phyloP scores from a whole-genome alignment of 2,329 filamentous ascomycete species.

The Pestalotiopsis sp. region DNA sequence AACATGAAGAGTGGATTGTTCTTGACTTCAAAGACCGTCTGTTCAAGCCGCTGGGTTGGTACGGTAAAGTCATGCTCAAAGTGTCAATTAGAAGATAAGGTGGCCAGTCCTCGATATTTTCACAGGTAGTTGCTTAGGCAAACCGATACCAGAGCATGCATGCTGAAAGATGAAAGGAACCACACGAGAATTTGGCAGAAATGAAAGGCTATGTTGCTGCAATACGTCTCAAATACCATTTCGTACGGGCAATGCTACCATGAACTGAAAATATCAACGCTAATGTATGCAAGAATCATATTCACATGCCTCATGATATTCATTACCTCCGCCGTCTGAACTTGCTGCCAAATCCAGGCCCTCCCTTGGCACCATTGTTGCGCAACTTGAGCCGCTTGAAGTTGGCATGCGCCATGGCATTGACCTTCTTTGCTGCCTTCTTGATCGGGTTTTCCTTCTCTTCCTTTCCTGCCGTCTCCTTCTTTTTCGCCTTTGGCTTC shows the following conservation, averaged over 20 bases:
- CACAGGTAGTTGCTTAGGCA: too few relatives aligned
- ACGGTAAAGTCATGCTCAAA: too few relatives aligned
- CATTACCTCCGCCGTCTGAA: slow-evolving; percentile 54
- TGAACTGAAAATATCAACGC: background rate
- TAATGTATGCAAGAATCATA: background rate
- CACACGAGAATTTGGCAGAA: too few relatives aligned
- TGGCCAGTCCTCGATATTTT: too few relatives aligned
- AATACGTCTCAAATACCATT: background rate
- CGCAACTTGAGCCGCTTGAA: slow-evolving; percentile 67
- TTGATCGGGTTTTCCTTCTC: slow-evolving; percentile 48
- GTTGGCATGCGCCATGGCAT: slow-evolving; percentile 66
- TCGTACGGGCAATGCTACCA: background rate
- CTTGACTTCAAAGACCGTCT: too few relatives aligned
- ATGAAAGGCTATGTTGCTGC: background rate
- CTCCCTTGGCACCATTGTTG: slow-evolving; percentile 65
- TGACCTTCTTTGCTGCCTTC: slow-evolving; percentile 62
- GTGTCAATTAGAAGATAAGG: too few relatives aligned
- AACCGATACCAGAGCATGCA: too few relatives aligned
- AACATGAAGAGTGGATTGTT: too few relatives aligned
- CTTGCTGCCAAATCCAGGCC: slow-evolving; percentile 57
- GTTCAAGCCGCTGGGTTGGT: too few relatives aligned
- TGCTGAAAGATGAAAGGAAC: too few relatives aligned
- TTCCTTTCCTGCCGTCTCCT: slow-evolving; percentile 25
- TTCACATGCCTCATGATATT: background rate
- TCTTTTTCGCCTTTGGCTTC: slow-evolving; percentile 22